Base-by-base conservation (phyloP, 2,329 filamentous ascomycete species). In the Didymella pinodella region DNA sequence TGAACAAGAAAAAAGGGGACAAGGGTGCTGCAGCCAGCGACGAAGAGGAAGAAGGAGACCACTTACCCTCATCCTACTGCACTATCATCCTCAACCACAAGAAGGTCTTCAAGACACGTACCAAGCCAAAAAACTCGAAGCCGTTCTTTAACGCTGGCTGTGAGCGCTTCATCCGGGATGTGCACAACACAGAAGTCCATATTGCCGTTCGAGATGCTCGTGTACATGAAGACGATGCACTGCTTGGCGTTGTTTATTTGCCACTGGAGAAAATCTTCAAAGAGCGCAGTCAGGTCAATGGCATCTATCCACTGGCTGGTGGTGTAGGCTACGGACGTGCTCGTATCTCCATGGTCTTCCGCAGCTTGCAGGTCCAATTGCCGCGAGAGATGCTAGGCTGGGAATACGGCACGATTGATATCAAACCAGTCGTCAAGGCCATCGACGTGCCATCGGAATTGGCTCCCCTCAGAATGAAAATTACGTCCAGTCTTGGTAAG, bases 91-190 rank as follows among this genome's bases (percentile, higher is more conserved):
- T 92, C 65, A 91, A 92, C 70, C 89, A 92, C 69, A 84, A 84
- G 64, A 91, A 85, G 57, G 77, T 85, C 12, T 93, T 88, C 78
- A 87, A 84, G 66, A 91, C 90, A 2, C 81, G 90, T 16, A 91
- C 90, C 0, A 92, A 93, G 75, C 90, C 90, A 0, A 91, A 91
- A 77, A 92, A 91, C 62, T 84, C 87, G 0, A 91, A 91, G 67
- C 90, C 90, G 0, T 92, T 92, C 75, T 92, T 90, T 81, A 92
- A 92, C 64, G 90, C 90, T 2, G 88, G 88, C 6, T 90, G 86
- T 2, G 90, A 93, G 72, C 84, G 88, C 5, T 91, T 91, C 63
- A 82, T 92, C 38, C 81, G 85, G 12, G 87, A 92, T 70, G 91
- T 89, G 84, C 81, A 80, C 16, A 85, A 83, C 12, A 84, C 87